These are phyloP conservation scores for Thecamonas trahens DNA, from an alignment of 78 protist genomes.

Conservation along the genomic window DNA sequence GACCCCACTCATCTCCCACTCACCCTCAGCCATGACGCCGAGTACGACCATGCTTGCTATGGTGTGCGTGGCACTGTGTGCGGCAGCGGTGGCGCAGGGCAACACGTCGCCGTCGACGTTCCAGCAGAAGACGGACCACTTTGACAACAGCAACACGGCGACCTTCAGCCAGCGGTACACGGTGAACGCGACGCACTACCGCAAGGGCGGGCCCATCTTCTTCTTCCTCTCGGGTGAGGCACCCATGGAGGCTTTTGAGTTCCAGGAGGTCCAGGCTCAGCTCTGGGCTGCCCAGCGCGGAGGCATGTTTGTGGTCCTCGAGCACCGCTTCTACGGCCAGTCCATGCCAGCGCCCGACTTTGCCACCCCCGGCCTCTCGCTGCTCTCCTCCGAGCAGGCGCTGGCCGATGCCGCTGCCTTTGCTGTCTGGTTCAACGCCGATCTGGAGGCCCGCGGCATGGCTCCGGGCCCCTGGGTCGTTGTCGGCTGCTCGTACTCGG, in stretches of 20 bases:
- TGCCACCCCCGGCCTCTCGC: constrained; percentile 10
- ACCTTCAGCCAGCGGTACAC: constrained; percentile 21
- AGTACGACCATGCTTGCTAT: too few relatives aligned
- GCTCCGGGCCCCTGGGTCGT: too few relatives aligned
- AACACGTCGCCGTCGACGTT: too few relatives aligned
- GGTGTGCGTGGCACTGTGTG: too few relatives aligned
- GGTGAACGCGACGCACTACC: constrained; percentile 18
- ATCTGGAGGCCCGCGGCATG: neutral
- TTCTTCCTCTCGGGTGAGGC: neutral
- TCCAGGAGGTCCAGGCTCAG: neutral
- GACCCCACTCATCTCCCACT: too few relatives aligned
- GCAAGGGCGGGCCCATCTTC: neutral
- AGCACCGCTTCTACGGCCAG: constrained; percentile 47
- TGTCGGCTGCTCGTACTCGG: constrained; percentile 48
- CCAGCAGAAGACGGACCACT: constrained; percentile 46
- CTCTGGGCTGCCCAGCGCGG: neutral
- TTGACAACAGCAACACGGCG: neutral
- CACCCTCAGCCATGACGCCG: too few relatives aligned
- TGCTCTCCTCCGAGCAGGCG: constrained; percentile 27
- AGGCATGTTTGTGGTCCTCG: constrained; percentile 25
- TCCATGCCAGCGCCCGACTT: constrained; percentile 4
- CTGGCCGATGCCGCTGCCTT: constrained; percentile 13
- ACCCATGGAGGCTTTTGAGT: neutral
- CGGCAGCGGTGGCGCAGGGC: too few relatives aligned
- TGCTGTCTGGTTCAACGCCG: neutral